Evolutionary conservation across 352 stramenopile species (phyloP), one percentile per base, ranked within the genome.

Genomic region (Stephanocyclus meneghinianus): DNA sequence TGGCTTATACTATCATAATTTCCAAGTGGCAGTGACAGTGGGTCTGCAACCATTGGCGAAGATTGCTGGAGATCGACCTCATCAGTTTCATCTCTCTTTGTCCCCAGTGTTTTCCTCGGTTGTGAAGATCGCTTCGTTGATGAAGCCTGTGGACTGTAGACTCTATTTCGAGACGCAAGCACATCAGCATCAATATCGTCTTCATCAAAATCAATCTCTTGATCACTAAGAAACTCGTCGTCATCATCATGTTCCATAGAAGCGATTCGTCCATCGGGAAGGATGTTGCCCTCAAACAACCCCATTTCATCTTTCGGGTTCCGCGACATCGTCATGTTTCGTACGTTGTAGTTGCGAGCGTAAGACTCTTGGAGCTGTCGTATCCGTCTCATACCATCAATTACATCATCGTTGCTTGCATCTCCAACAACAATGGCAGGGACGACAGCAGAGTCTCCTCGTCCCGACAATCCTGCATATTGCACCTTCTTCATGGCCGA

Each of bases 401-500:
- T 87, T 2, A 94, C 78, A 76, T 94, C 87, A 35, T 92, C 89
- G 11, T 75, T 79, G 53, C 73, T 88, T 55, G 76, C 78, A 86
- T 92, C 84, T n/a, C 82, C 79, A 30, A 15, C 62, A 74, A 86
- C 80, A 48, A 87, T 85, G 51, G 62, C 71, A 51, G 62, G 74
- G 40, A 73, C 74, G 48, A 69, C 71, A 26, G 76, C 48, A 44
- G 78, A 78, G 45, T 85, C 78, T 59, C 57, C 64, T 53, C 78
- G 62, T 37, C 63, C 71, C 50, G 79, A 75, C 59, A 57, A 64
- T 48, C 79, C 74, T 21, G 64, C 48, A 73, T 79, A 48, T 50
- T 87, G 81, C 63, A 94, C 77, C 55, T 93, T 93, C 51, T 91
- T 94, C 90, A 94, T 94, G 35, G 90, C 85, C 63, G 82, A 71